Conservation (phyloP, 192 early-diverging fungal species). For the Spizellomyces sp. region DNA sequence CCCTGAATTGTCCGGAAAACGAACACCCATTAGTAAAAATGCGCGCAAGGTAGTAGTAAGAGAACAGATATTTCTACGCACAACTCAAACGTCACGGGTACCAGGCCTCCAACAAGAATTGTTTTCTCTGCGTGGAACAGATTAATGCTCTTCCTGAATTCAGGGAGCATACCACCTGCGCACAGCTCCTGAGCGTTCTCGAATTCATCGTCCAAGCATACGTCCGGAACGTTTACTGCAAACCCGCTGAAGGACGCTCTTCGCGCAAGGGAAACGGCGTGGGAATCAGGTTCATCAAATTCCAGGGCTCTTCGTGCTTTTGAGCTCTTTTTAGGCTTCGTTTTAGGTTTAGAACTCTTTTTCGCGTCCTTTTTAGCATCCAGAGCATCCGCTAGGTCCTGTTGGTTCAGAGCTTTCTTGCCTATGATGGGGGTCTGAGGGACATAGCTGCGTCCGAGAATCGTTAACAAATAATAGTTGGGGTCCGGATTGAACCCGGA, state of each 20-base stretch:
- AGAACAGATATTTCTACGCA: too few relatives aligned
- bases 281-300: background rate
- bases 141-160: too few relatives aligned
- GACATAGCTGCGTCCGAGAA: background rate
- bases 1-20: too few relatives aligned
- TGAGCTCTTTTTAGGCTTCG: background rate
- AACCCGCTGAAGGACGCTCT: background rate
- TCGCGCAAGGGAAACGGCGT: background rate
- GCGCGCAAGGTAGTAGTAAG: too few relatives aligned
- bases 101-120: too few relatives aligned
- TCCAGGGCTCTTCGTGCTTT: background rate
- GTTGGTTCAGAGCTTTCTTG: background rate
- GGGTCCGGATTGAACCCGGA: slow-evolving; percentile 5
- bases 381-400: background rate
- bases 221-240: background rate
- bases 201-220: slow-evolving; percentile 1
- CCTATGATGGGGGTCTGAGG: background rate
- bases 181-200: slow-evolving; percentile 6
- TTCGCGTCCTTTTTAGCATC: background rate
- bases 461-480: slow-evolving; percentile 13
- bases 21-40: too few relatives aligned
- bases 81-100: too few relatives aligned
- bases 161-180: slow-evolving; percentile 10
- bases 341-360: background rate
- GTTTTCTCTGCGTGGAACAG: too few relatives aligned